Conservation (phyloP, 441 rosid genomes). For the Eruca vesicaria region DNA sequence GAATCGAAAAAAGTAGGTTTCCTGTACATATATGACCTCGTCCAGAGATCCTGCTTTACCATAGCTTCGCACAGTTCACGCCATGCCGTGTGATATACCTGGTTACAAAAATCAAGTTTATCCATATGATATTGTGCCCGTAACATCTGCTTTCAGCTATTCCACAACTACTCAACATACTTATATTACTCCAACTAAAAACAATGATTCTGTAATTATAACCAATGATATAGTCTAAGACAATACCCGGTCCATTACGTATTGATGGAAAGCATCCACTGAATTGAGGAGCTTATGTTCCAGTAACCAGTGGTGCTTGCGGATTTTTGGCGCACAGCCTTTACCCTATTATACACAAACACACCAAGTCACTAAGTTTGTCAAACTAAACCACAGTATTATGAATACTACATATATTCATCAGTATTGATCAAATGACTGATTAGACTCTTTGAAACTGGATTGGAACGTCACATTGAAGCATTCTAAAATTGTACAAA, state of each 20-base stretch:
- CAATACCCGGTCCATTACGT: constrained; percentile 94
- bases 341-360: too few species aligned
- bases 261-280: constrained; percentile 98
- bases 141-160: too few species aligned
- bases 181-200: neutral
- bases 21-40: too few species aligned
- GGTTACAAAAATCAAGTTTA: too few species aligned
- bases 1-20: constrained; percentile 87
- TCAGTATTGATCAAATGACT: neutral
- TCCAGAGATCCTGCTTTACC: too few species aligned
- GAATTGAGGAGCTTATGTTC: constrained; percentile 97
- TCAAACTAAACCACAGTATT: constrained; percentile 1
- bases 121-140: neutral
- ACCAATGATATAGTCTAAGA: too few species aligned
- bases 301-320: constrained; percentile 84
- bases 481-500: neutral
- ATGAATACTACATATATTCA: neutral
- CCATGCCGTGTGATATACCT: constrained; percentile 97
- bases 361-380: too few species aligned
- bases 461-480: constrained; percentile 7
- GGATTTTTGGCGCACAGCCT: constrained; percentile 51
- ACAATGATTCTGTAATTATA: too few species aligned
- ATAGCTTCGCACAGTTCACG: constrained; percentile 90
- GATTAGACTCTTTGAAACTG: constrained; percentile 3
- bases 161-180: neutral